Evolutionary conservation across 1,284 basidiomycete genomes (phyloP).

Genomic region (Fomitopsis schrenkii): DNA sequence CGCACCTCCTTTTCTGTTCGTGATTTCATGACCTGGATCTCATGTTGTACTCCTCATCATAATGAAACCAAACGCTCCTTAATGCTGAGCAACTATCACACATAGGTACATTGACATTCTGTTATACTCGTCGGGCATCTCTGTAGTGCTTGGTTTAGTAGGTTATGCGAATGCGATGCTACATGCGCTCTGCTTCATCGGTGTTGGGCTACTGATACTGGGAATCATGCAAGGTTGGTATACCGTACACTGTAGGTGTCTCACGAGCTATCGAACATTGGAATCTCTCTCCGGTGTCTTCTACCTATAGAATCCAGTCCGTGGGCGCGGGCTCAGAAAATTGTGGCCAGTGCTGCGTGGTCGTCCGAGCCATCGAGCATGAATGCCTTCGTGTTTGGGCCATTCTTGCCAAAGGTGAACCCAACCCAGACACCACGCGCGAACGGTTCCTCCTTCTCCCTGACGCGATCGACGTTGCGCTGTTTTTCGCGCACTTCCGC

Average conservation of each 20-base stretch:
- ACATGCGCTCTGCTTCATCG: not conserved
- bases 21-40: not conserved
- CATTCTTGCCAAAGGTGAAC: constrained; percentile 88
- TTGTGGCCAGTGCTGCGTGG: constrained; percentile 21
- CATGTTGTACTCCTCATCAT: not conserved
- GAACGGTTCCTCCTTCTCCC: constrained; percentile 78
- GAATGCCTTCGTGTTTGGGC: constrained; percentile 18
- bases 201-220: not conserved
- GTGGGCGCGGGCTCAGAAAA: constrained; percentile 11
- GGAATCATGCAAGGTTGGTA: not conserved
- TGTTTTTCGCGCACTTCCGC: constrained; percentile 98
- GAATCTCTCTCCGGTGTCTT: too few relatives aligned
- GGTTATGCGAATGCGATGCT: not conserved
- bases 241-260: not conserved
- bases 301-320: too few relatives aligned
- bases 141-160: constrained; percentile 1
- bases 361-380: constrained; percentile 15
- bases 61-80: not conserved
- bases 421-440: constrained; percentile 90
- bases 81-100: not conserved
- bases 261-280: not conserved
- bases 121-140: not conserved
- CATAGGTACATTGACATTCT: not conserved
- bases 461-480: constrained; percentile 87
- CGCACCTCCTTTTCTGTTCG: not conserved